Evolutionary conservation across 805 yeast species (phyloP), one percentile per base, ranked within the genome.

Genomic region (Zygotorulaspora sp.): DNA sequence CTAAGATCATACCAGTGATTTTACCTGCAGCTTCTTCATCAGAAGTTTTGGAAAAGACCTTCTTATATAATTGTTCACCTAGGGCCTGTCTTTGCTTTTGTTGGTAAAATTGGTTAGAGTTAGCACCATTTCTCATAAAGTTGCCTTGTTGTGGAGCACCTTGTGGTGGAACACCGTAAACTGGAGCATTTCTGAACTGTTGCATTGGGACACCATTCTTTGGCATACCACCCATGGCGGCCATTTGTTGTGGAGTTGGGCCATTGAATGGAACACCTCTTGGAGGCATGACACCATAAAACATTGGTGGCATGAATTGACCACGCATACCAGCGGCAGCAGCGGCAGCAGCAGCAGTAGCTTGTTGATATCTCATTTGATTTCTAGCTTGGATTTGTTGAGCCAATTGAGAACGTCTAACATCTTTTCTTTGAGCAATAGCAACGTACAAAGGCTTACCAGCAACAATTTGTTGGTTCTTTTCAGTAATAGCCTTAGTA

Each of bases 371-470:
- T 77, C 97, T 86, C 83, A 89, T 78, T 72, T 90, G 97, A 79
- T 86, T 87, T 75, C 96, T 86, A 53, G 96, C 97, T 69, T 85
- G 95, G 64, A 88, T 84, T 72, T 92, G 97, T 74, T 92, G 97
- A 67, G 87, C 90, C 66, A 92, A 76, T 75, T 92, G 97, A 57
- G 86, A 78, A 66, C 95, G 83, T 78, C 98, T 88, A 42, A 87
- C 95, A 57, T 90, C 98, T 74, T 87, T 90, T 70, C 96, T 85
- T 78, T 92, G 98, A 56, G 98, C 98, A 62, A 92, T 80, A 45
- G 97, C 96, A 70, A 92, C 98, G 67, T 90, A 92, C 63, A 92
- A 76, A 59, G 97, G 98, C 78, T 92, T 92, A 65, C 89, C 87
- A 55, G 79, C 81, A 56, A 92, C 78, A 82, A 90, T 83, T 66